phyloP scores from a whole-genome alignment of 768 basidiomycete species.

The Hygrophoropsis aurantiaca region DNA sequence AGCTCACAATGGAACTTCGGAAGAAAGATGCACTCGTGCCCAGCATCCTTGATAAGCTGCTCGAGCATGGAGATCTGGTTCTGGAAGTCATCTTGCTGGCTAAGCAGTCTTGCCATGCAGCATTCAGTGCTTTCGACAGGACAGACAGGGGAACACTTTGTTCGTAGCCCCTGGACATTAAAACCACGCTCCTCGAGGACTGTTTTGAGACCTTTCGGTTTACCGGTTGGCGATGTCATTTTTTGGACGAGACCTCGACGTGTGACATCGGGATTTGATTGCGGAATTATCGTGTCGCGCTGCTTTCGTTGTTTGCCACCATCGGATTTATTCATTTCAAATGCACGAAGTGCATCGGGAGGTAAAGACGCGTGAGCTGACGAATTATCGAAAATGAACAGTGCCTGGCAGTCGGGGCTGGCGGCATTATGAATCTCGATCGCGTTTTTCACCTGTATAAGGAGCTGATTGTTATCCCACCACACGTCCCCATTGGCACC shows the following conservation, averaged over 20 bases:
- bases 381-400: conserved; percentile 44
- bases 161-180: conserved; percentile 26
- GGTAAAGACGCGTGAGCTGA: conserved; percentile 39
- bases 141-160: conserved; percentile 39
- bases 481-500: conserved; percentile 35
- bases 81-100: conserved; percentile 39
- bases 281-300: conserved; percentile 32
- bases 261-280: conserved; percentile 27
- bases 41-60: conserved; percentile 24
- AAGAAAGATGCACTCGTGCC: conserved; percentile 40
- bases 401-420: conserved; percentile 27
- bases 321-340: conserved; percentile 41
- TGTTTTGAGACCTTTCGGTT: conserved; percentile 33
- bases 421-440: conserved; percentile 35
- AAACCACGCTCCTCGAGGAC: conserved; percentile 42
- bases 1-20: too few relatives aligned
- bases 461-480: conserved; percentile 37
- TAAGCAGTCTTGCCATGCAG: conserved; percentile 38
- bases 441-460: conserved; percentile 31
- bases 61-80: conserved; percentile 36
- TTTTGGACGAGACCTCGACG: conserved; percentile 29
- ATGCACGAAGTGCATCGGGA: conserved; percentile 40
- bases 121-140: conserved; percentile 31
- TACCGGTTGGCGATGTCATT: conserved; percentile 32
- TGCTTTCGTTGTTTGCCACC: conserved; percentile 35